Percentiles rank a stretch among this genome's conserved stretches.
Conservation (phyloP, 768 basidiomycete species). For the Panellus pusillus region DNA sequence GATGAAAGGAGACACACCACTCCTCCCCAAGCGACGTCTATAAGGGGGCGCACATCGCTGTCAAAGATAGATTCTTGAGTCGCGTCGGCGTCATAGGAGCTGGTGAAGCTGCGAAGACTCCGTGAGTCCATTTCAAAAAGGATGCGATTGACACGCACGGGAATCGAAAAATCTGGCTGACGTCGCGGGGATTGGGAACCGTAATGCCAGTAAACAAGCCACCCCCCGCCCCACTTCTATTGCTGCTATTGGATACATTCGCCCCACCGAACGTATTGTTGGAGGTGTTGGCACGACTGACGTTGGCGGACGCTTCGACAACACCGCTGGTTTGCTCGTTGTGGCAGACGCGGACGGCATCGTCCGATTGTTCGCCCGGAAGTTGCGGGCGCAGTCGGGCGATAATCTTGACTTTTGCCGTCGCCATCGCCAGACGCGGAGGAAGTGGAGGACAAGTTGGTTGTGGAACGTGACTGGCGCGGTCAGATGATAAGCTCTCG, state of each 20-base stretch:
- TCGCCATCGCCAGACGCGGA: conserved; percentile 3
- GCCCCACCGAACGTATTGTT: not conserved
- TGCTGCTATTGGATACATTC: conserved; percentile 25
- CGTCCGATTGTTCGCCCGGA: conserved; percentile 60
- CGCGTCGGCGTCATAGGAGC: conserved; percentile 70
- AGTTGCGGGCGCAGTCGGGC: conserved; percentile 72
- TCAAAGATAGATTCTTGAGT: conserved; percentile 78
- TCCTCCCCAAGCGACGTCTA: conserved; percentile 77
- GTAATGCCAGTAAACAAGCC: conserved; percentile 48
- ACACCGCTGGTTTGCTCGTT: conserved; percentile 29
- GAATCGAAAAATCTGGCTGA: conserved; percentile 73
- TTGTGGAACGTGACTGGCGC: not conserved
- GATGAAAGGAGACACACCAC: conserved; percentile 48
- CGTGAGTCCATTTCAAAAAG: not conserved
- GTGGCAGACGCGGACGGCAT: conserved; percentile 54
- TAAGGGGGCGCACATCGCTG: conserved; percentile 72
- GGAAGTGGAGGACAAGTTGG: not conserved
- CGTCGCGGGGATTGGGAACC: conserved; percentile 71
- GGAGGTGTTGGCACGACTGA: not conserved
- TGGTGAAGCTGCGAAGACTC: conserved; percentile 53
- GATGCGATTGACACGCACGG: conserved; percentile 46
- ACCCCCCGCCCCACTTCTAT: conserved; percentile 28
- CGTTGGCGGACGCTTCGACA: not conserved
- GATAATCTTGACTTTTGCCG: conserved; percentile 66
- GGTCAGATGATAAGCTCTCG: not conserved